Evolutionary conservation across 2,329 filamentous ascomycete genomes (phyloP).

Genomic region (Aureobasidium sp.): DNA sequence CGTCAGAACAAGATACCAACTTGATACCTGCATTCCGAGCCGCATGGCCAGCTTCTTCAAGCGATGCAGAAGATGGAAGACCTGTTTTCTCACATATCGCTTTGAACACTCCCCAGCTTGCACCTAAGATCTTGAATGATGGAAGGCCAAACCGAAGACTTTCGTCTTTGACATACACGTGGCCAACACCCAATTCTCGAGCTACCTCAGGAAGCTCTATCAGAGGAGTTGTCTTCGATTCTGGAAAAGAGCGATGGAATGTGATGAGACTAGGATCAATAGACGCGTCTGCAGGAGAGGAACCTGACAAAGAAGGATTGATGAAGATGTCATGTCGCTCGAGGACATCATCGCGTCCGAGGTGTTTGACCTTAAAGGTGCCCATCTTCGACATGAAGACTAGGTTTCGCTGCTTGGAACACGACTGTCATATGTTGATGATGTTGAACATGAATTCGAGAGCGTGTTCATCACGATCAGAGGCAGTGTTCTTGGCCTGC

Average conservation of each 20-base stretch:
- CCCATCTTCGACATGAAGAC: not conserved
- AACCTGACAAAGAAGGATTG: not conserved
- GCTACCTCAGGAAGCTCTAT: slow-evolving; percentile 47
- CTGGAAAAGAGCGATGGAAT: slow-evolving; percentile 41
- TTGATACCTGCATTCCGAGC: slow-evolving; percentile 25
- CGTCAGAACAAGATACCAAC: slow-evolving; percentile 61
- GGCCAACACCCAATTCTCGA: slow-evolving; percentile 45
- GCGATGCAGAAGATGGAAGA: not conserved
- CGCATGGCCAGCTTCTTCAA: slow-evolving; percentile 1
- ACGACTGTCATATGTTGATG: not conserved
- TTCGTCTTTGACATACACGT: slow-evolving; percentile 64
- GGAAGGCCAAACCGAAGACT: slow-evolving; percentile 59
- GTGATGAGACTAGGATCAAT: not conserved
- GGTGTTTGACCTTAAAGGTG: not conserved
- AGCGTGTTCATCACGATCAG: not conserved
- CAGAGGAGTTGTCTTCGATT: slow-evolving; percentile 46
- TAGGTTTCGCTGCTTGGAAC: not conserved
- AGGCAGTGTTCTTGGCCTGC: slow-evolving; percentile 8
- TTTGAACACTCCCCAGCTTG: slow-evolving; percentile 62
- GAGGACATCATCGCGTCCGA: not conserved
- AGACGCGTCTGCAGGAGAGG: not conserved
- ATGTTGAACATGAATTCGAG: not conserved
- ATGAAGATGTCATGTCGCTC: not conserved
- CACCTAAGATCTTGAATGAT: slow-evolving; percentile 73
- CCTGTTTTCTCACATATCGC: slow-evolving; percentile 33